phyloP scores from a whole-genome alignment of 2,329 filamentous ascomycete species.

The Pseudocercospora fijiensis region DNA sequence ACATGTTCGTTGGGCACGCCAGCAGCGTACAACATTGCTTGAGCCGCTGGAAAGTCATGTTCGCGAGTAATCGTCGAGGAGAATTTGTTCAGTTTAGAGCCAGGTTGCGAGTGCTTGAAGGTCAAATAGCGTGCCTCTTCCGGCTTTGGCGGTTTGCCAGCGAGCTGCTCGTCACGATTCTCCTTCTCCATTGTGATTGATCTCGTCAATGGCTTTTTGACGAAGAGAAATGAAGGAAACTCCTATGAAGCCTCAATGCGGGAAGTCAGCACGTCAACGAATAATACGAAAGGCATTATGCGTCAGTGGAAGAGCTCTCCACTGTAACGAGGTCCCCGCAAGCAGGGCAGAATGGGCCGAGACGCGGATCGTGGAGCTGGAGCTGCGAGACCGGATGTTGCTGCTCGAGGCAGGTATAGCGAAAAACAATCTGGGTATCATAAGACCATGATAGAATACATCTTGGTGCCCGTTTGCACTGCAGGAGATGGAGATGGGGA shows the following conservation, averaged over 20 bases:
- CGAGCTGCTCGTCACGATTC: conserved; percentile 39
- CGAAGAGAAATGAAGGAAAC: neutral
- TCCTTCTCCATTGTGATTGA: conserved; percentile 37
- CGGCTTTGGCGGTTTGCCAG: conserved; percentile 29
- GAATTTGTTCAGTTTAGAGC: conserved; percentile 75
- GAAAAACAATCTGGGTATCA: conserved; percentile 11
- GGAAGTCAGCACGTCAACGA: conserved; percentile 6
- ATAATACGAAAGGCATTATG: conserved; percentile 24
- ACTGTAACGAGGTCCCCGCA: conserved; percentile 14
- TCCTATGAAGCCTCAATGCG: conserved; percentile 19
- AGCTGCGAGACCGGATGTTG: neutral
- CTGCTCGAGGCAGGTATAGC: conserved; percentile 1
- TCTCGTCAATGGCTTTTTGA: neutral
- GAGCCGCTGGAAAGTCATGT: conserved; percentile 89
- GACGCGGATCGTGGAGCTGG: conserved; percentile 1
- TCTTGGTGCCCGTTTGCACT: neutral
- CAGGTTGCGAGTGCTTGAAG: conserved; percentile 56
- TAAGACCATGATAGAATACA: conserved; percentile 8
- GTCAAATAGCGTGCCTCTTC: conserved; percentile 55
- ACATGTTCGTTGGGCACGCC: conserved; percentile 78
- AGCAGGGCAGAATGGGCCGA: conserved; percentile 17
- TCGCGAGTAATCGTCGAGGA: conserved; percentile 77
- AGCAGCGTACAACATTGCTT: conserved; percentile 94
- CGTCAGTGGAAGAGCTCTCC: conserved; percentile 17
- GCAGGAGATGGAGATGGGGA: neutral